phyloP scores from a whole-genome alignment of 768 basidiomycete genomes.

The Kwoniella heveanensis region DNA sequence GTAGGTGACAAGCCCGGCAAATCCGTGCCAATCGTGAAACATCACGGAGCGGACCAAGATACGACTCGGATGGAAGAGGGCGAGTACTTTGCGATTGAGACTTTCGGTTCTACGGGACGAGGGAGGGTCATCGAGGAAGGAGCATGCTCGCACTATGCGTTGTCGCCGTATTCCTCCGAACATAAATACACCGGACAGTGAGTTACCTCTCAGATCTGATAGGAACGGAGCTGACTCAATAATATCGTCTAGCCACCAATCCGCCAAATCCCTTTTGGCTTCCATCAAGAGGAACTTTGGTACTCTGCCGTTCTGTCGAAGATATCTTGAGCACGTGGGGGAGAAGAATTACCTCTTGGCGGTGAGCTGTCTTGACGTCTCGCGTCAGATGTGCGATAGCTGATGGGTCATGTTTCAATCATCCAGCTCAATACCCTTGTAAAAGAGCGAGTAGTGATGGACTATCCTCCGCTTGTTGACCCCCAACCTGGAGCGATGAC shows the following conservation, averaged over 20 bases:
- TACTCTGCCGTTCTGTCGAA: constrained; percentile 89
- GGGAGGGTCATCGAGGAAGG: constrained; percentile 85
- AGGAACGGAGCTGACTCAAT: constrained; percentile 13
- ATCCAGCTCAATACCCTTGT: constrained; percentile 87
- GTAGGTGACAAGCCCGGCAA: constrained; percentile 62
- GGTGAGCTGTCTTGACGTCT: constrained; percentile 57
- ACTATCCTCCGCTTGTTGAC: constrained; percentile 91
- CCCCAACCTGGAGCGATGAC: constrained; percentile 75
- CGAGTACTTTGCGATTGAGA: constrained; percentile 98
- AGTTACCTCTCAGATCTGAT: too few relatives aligned
- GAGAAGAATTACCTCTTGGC: constrained; percentile 92
- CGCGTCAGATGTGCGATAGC: too few relatives aligned
- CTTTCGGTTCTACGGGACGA: constrained; percentile 94
- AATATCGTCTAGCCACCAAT: constrained; percentile 64
- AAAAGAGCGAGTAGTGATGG: constrained; percentile 79
- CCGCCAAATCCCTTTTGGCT: constrained; percentile 81
- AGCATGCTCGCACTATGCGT: constrained; percentile 89
- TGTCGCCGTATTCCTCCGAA: constrained; percentile 44
- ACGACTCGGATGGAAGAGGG: constrained; percentile 98
- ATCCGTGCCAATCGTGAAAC: constrained; percentile 84
- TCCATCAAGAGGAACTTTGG: constrained; percentile 91
- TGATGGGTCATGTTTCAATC: neutral
- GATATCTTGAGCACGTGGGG: constrained; percentile 89
- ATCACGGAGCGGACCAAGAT: constrained; percentile 63
- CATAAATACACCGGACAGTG: constrained; percentile 63